Evolutionary conservation across 2,329 filamentous ascomycete genomes (phyloP).

Genomic region (Aureobasidium zeae): DNA sequence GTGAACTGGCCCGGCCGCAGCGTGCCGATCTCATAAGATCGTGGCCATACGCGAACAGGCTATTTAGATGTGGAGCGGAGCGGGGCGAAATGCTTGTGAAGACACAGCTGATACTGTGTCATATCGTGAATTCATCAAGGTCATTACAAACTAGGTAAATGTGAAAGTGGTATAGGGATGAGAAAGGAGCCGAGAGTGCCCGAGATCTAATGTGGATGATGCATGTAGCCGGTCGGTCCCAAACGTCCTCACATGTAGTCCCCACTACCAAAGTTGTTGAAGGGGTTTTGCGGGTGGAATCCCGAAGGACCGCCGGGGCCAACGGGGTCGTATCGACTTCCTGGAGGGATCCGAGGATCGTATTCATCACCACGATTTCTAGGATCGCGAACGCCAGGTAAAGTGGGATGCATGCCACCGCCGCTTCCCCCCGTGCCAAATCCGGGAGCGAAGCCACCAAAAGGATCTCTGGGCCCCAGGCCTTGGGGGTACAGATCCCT

Average conservation of each 20-base stretch:
- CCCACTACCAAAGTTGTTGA: slow-evolving; percentile 50
- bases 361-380: slow-evolving; percentile 41
- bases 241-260: slow-evolving; percentile 44
- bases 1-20: too few relatives aligned
- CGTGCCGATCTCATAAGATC: too few relatives aligned
- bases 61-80: too few relatives aligned
- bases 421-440: too few relatives aligned
- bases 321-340: slow-evolving; percentile 83
- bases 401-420: slow-evolving; percentile 91
- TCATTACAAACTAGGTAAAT: too few relatives aligned
- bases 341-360: slow-evolving; percentile 70
- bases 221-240: neutral
- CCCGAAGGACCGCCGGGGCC: slow-evolving; percentile 56
- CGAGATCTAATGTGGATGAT: too few relatives aligned
- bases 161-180: too few relatives aligned
- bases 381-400: slow-evolving; percentile 73
- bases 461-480: slow-evolving; percentile 65
- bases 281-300: slow-evolving; percentile 45
- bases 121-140: too few relatives aligned
- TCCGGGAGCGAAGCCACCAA: slow-evolving; percentile 48
- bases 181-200: too few relatives aligned
- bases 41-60: too few relatives aligned
- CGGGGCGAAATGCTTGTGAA: too few relatives aligned
- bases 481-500: slow-evolving; percentile 82
- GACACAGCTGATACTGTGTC: too few relatives aligned